phyloP scores from a whole-genome alignment of 257 asterid species.

The Capsicum rhomboideum region DNA sequence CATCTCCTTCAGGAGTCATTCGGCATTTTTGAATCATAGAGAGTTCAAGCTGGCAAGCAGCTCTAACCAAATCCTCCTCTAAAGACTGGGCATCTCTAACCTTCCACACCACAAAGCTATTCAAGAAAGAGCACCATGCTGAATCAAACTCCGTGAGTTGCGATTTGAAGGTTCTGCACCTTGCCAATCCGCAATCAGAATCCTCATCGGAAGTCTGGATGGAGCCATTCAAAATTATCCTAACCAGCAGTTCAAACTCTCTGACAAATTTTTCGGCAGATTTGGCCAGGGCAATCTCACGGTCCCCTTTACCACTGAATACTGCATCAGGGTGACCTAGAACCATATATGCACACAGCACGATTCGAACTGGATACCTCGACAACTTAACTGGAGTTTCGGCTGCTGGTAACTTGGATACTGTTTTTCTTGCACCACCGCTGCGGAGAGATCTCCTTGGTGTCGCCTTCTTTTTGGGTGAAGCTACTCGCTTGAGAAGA shows the following conservation, averaged over 20 bases:
- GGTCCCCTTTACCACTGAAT: slow-evolving; percentile 81
- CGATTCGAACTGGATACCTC: slow-evolving; percentile 80
- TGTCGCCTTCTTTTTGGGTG: slow-evolving; percentile 49
- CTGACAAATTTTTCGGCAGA: slow-evolving; percentile 69
- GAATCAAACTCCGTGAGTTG: slow-evolving; percentile 86
- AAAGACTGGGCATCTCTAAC: slow-evolving; percentile 82
- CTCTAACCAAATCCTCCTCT: slow-evolving; percentile 84
- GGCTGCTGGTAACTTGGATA: slow-evolving; percentile 16
- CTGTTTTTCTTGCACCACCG: slow-evolving; percentile 25
- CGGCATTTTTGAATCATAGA: slow-evolving; percentile 86
- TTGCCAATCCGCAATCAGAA: slow-evolving; percentile 20
- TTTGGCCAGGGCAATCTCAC: slow-evolving; percentile 60
- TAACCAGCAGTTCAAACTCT: slow-evolving; percentile 72
- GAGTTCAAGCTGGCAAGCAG: slow-evolving; percentile 92
- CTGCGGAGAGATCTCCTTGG: slow-evolving; percentile 39
- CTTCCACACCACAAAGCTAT: slow-evolving; percentile 95
- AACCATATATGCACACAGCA: slow-evolving; percentile 85
- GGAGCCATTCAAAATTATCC: slow-evolving; percentile 59
- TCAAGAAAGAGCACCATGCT: slow-evolving; percentile 90
- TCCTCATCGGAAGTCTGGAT: slow-evolving; percentile 28
- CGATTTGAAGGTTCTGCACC: slow-evolving; percentile 39
- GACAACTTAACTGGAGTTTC: slow-evolving; percentile 34
- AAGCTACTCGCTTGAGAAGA: slow-evolving; percentile 81
- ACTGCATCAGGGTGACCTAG: slow-evolving; percentile 93
- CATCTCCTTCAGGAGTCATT: slow-evolving; percentile 68